Percentiles rank a stretch among this genome's conserved stretches.
Conservation (phyloP, 306 rosid genomes). For the Cicer chorassanicum region DNA sequence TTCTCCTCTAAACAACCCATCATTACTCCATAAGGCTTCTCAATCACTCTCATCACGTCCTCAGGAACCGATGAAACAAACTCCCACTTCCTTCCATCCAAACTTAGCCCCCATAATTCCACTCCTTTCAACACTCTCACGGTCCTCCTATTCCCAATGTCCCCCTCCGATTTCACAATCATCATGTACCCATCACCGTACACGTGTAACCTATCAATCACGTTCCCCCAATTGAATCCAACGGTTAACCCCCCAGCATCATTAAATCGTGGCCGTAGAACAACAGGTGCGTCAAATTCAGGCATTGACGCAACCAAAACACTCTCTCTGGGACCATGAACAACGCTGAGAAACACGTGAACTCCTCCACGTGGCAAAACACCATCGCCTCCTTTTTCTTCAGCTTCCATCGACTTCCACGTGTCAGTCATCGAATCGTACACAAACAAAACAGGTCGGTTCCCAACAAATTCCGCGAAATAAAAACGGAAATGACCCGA, state of each 20-base stretch:
- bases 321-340: conserved; percentile 54
- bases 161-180: conserved; percentile 55
- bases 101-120: conserved; percentile 61
- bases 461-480: conserved; percentile 59
- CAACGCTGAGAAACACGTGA: conserved; percentile 45
- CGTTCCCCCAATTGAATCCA: conserved; percentile 60
- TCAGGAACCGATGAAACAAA: conserved; percentile 44
- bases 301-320: conserved; percentile 42
- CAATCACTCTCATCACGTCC: conserved; percentile 46
- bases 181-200: conserved; percentile 76
- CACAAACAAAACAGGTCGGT: conserved; percentile 54
- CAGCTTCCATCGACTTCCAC: conserved; percentile 53
- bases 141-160: background rate
- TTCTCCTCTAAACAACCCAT: conserved; percentile 70
- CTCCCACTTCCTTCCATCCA: conserved; percentile 55
- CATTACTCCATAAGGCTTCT: conserved; percentile 64
- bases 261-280: conserved; percentile 57
- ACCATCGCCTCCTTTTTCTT: conserved; percentile 10
- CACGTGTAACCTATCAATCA: conserved; percentile 61
- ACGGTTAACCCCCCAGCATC: conserved; percentile 30
- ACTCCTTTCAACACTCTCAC: conserved; percentile 51
- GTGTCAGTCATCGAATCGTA: conserved; percentile 49
- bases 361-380: conserved; percentile 44
- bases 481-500: conserved; percentile 56
- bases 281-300: conserved; percentile 6